These are phyloP conservation scores for Populus tomentosa DNA, from an alignment of 441 rosid genomes.

Conservation along the genomic window DNA sequence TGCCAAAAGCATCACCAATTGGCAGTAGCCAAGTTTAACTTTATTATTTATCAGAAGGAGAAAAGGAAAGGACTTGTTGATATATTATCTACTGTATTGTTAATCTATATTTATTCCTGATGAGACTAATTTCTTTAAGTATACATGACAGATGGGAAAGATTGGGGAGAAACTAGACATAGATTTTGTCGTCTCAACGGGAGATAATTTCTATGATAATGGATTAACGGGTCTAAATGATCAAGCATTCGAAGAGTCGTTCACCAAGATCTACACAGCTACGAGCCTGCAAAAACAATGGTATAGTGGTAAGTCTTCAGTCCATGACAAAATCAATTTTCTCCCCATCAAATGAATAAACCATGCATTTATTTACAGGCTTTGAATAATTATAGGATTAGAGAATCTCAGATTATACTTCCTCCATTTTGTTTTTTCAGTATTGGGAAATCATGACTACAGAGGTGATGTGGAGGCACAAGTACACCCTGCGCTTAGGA, in stretches of 20 bases:
- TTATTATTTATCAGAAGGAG: not conserved
- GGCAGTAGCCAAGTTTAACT: not conserved
- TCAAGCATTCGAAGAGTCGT: constrained; percentile 10
- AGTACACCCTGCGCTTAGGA: not conserved
- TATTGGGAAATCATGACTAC: not conserved
- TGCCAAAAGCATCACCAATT: not conserved
- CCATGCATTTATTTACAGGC: not conserved
- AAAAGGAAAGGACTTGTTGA: not conserved
- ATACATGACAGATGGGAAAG: constrained; percentile 17
- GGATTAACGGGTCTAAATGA: constrained; percentile 17
- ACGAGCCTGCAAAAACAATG: constrained; percentile 21
- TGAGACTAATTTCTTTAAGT: not conserved
- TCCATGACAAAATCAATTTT: not conserved
- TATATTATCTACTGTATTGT: too few species aligned
- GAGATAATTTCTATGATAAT: constrained; percentile 23
- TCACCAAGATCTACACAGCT: constrained; percentile 10
- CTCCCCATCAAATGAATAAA: not conserved
- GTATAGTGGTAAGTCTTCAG: constrained; percentile 15
- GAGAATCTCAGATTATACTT: not conserved
- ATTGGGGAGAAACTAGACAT: constrained; percentile 19
- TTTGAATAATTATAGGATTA: not conserved
- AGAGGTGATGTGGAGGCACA: not conserved
- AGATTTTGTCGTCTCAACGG: constrained; percentile 20
- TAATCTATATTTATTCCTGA: not conserved
- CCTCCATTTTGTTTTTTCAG: not conserved